phyloP scores from a whole-genome alignment of 768 basidiomycete species.

The Lactarius sanguifluus region DNA sequence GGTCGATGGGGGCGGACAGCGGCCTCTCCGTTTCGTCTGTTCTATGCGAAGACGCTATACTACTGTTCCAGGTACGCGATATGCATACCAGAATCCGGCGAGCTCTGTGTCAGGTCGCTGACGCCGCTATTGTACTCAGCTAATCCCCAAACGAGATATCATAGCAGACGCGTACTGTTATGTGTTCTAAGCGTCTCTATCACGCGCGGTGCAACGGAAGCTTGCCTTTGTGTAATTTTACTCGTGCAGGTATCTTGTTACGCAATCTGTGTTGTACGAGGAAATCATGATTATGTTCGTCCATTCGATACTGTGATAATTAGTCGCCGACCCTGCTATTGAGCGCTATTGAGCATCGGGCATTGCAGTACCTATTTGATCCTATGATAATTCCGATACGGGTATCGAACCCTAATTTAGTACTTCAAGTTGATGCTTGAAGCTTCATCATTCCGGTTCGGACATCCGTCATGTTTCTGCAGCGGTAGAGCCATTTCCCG shows the following conservation, averaged over 20 bases:
- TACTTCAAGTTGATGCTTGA: no score
- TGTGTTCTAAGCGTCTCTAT: background rate
- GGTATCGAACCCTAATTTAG: background rate
- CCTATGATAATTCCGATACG: background rate
- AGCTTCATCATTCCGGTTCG: background rate
- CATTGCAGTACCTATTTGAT: background rate
- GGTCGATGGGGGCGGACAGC: background rate
- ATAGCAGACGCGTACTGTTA: conserved; percentile 6
- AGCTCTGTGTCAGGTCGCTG: background rate
- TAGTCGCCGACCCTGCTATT: no score
- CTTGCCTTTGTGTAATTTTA: background rate
- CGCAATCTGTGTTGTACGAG: background rate
- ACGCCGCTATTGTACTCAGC: background rate
- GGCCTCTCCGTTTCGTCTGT: background rate
- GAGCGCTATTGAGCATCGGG: background rate
- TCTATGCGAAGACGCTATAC: conserved; percentile 3
- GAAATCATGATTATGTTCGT: background rate
- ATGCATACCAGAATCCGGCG: background rate
- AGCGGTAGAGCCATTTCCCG: background rate
- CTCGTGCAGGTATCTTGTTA: background rate
- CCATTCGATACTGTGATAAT: no score
- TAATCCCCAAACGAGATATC: background rate
- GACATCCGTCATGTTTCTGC: background rate
- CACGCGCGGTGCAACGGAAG: background rate
- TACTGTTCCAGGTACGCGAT: background rate